Evolutionary conservation across 345 rosid genomes (phyloP).

Genomic region (Erucastrum elatum): DNA sequence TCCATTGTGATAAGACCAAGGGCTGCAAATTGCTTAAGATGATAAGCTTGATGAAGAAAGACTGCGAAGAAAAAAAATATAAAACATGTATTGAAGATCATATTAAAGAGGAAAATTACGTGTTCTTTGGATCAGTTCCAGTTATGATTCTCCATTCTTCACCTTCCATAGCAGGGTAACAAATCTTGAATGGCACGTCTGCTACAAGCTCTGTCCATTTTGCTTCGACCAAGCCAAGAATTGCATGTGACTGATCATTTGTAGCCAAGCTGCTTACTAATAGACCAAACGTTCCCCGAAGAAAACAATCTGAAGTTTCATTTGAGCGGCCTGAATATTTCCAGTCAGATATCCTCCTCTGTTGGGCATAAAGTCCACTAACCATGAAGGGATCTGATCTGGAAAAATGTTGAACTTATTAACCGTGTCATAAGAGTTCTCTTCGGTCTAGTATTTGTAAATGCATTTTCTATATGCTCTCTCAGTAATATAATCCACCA

Average conservation of each 20-base stretch:
- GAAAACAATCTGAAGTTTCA: conserved; percentile 96
- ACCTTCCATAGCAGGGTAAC: conserved; percentile 82
- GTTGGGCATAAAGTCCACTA: conserved; percentile 78
- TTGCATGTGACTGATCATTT: conserved; percentile 74
- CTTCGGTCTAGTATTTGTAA: conserved; percentile 63
- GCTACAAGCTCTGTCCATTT: conserved; percentile 85
- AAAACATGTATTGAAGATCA: not conserved
- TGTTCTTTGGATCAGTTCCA: conserved; percentile 91
- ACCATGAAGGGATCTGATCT: conserved; percentile 86
- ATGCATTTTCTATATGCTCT: conserved; percentile 87
- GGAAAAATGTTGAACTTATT: conserved; percentile 92
- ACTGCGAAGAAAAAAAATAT: not conserved
- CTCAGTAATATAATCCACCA: conserved; percentile 95
- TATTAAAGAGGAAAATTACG: conserved; percentile 42
- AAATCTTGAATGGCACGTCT: conserved; percentile 81
- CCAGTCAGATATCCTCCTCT: conserved; percentile 80
- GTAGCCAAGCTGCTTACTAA: conserved; percentile 69
- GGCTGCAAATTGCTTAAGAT: conserved; percentile 48
- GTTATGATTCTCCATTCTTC: conserved; percentile 86
- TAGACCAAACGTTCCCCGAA: conserved; percentile 83
- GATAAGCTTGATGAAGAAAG: conserved; percentile 38
- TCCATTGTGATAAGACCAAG: conserved; percentile 96
- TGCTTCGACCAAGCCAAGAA: conserved; percentile 73
- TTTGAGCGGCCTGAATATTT: conserved; percentile 89
- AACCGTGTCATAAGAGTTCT: conserved; percentile 84